These are phyloP conservation scores for Truncatella angustata DNA, from an alignment of 2,329 filamentous ascomycete genomes.

Conservation along the genomic window DNA sequence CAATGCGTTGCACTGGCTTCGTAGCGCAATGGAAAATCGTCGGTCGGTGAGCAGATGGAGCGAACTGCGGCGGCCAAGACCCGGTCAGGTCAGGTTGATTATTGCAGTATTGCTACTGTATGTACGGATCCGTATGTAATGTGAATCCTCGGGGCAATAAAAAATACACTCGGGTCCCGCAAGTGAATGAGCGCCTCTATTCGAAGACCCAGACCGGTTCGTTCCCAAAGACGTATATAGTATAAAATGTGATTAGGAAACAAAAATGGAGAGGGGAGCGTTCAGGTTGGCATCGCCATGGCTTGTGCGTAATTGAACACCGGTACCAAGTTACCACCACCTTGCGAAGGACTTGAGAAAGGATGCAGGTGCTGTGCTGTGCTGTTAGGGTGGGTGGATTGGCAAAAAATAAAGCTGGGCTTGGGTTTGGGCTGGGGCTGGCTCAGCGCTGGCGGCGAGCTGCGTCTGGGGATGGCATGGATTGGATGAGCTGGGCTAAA, in stretches of 20 bases:
- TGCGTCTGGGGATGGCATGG: slow-evolving; percentile 1
- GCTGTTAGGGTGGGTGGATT: not conserved
- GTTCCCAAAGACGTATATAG: not conserved
- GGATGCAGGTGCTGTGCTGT: slow-evolving; percentile 1
- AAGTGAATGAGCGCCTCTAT: not conserved
- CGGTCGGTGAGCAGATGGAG: slow-evolving; percentile 1
- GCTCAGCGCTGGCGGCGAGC: not conserved
- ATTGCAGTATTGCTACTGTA: not conserved
- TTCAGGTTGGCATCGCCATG: slow-evolving; percentile 7
- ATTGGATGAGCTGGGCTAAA: not conserved
- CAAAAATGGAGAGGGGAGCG: not conserved
- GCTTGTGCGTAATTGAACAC: not conserved
- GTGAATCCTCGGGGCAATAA: no score
- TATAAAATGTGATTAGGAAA: not conserved
- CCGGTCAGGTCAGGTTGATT: slow-evolving; percentile 4
- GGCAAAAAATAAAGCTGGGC: no score
- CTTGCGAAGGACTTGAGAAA: not conserved
- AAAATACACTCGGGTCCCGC: not conserved
- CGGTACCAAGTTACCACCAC: not conserved
- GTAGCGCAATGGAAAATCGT: not conserved
- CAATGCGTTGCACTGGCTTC: not conserved
- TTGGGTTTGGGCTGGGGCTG: no score
- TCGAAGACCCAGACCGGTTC: not conserved
- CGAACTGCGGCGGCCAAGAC: not conserved
- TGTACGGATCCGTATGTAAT: no score